These are phyloP conservation scores for Boechera stricta DNA, from an alignment of 345 rosid species.

Conservation along the genomic window DNA sequence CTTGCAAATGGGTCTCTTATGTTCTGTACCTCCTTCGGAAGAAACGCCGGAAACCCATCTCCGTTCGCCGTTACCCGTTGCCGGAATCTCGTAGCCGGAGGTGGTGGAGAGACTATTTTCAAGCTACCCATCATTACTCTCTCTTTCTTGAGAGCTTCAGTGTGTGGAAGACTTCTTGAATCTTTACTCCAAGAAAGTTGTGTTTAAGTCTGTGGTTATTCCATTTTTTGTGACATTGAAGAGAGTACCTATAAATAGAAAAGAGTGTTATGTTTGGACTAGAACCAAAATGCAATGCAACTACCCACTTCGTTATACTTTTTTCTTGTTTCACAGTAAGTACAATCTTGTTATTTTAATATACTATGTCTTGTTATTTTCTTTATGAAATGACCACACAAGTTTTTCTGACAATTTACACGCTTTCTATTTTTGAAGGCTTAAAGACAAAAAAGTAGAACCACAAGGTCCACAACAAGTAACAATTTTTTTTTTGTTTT, in stretches of 20 bases:
- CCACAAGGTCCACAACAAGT: background rate
- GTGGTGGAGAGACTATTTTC: constrained; percentile 33
- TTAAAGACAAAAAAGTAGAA: constrained; percentile 8
- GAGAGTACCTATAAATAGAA: constrained; percentile 28
- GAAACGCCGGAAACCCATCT: constrained; percentile 72
- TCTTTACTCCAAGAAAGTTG: background rate
- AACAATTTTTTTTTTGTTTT: background rate
- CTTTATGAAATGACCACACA: constrained; percentile 35
- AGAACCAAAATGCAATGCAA: background rate
- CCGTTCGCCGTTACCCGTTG: constrained; percentile 34
- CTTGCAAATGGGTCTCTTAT: constrained; percentile 84
- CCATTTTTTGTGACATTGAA: constrained; percentile 11
- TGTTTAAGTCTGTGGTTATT: background rate
- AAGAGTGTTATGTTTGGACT: constrained; percentile 16
- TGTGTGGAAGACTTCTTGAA: constrained; percentile 17
- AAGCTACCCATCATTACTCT: constrained; percentile 38
- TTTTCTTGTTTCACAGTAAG: background rate
- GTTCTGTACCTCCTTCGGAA: constrained; percentile 73
- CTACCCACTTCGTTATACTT: constrained; percentile 17
- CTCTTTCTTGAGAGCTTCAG: background rate
- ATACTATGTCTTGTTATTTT: constrained; percentile 6
- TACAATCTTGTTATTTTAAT: background rate
- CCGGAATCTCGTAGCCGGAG: constrained; percentile 30
- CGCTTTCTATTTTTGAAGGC: background rate
- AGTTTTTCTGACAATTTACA: constrained; percentile 18